Percentiles rank a stretch among this genome's conserved stretches.
phyloP scores from a whole-genome alignment of 2,329 filamentous ascomycete genomes.

The Dendrostoma leiphaemia region DNA sequence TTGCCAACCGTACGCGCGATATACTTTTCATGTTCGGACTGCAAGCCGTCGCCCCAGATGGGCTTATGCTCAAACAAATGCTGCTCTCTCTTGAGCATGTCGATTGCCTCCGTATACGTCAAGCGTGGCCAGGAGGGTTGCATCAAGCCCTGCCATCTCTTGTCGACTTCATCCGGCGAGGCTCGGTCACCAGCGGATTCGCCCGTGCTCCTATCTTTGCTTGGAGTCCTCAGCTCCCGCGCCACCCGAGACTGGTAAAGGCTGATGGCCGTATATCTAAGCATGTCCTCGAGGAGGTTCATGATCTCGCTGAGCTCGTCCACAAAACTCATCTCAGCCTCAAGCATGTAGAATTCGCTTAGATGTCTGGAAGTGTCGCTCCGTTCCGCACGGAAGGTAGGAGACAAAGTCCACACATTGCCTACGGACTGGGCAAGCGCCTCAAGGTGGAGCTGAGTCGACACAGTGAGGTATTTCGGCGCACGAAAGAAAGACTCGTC shows the following conservation, averaged over 20 bases:
- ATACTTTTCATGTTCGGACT: conserved; percentile 90
- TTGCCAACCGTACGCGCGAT: conserved; percentile 61
- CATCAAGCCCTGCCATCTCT: conserved; percentile 71
- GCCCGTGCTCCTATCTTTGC: conserved; percentile 18
- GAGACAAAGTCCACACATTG: conserved; percentile 90
- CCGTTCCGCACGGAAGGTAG: conserved; percentile 88
- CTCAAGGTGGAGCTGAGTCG: conserved; percentile 90
- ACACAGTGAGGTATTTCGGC: conserved; percentile 94
- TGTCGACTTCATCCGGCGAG: conserved; percentile 50
- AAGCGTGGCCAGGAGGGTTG: conserved; percentile 70
- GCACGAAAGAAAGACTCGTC: conserved; percentile 71
- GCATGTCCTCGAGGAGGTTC: conserved; percentile 75
- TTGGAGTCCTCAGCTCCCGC: conserved; percentile 39
- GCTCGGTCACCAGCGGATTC: conserved; percentile 35
- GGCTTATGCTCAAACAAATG: conserved; percentile 66
- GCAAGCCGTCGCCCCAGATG: conserved; percentile 70
- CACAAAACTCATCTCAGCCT: conserved; percentile 83
- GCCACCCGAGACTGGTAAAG: conserved; percentile 41
- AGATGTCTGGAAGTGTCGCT: conserved; percentile 92
- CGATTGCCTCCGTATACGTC: conserved; percentile 77
- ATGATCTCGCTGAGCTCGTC: conserved; percentile 70
- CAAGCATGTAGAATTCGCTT: conserved; percentile 98
- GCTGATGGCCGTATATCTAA: conserved; percentile 51
- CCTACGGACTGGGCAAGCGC: conserved; percentile 84
- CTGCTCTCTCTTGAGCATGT: conserved; percentile 60